A percentile compares a stretch with the other conserved stretches of the same genome.
phyloP scores from a whole-genome alignment of 2,329 filamentous ascomycete species.

The Lojkania enalia region DNA sequence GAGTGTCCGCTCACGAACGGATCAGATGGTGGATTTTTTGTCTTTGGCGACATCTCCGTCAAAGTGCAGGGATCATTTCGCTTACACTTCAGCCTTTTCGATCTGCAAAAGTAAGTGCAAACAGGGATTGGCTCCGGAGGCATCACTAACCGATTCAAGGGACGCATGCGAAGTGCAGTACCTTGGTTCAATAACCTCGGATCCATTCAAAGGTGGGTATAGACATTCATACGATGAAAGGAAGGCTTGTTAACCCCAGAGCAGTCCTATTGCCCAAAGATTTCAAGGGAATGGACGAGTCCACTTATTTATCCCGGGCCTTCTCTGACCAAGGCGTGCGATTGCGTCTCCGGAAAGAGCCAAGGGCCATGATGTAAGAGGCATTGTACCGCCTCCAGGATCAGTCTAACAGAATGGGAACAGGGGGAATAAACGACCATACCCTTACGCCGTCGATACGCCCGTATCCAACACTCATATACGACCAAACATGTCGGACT shows the following conservation, averaged over 20 bases:
- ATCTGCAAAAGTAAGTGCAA: slow-evolving; percentile 62
- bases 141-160: slow-evolving; percentile 21
- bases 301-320: slow-evolving; percentile 76
- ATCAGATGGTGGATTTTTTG: slow-evolving; percentile 78
- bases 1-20: slow-evolving; percentile 4
- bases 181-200: slow-evolving; percentile 59
- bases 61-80: slow-evolving; percentile 72
- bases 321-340: slow-evolving; percentile 89
- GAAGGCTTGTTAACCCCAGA: slow-evolving; percentile 5
- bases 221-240: slow-evolving; percentile 23
- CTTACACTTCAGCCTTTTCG: slow-evolving; percentile 77
- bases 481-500: slow-evolving; percentile 4
- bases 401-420: slow-evolving; percentile 3
- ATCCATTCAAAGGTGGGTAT: slow-evolving; percentile 70
- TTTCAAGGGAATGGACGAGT: slow-evolving; percentile 79
- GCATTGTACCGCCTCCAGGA: not conserved
- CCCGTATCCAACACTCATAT: slow-evolving; percentile 8
- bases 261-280: slow-evolving; percentile 61
- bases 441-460: slow-evolving; percentile 3
- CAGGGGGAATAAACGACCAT: slow-evolving; percentile 29
- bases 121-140: not conserved
- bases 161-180: slow-evolving; percentile 50
- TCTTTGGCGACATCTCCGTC: slow-evolving; percentile 87
- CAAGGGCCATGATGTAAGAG: slow-evolving; percentile 51
- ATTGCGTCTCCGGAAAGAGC: slow-evolving; percentile 80